These are phyloP conservation scores for Lotmaria passim DNA, from an alignment of 208 protist genomes.

Conservation along the genomic window DNA sequence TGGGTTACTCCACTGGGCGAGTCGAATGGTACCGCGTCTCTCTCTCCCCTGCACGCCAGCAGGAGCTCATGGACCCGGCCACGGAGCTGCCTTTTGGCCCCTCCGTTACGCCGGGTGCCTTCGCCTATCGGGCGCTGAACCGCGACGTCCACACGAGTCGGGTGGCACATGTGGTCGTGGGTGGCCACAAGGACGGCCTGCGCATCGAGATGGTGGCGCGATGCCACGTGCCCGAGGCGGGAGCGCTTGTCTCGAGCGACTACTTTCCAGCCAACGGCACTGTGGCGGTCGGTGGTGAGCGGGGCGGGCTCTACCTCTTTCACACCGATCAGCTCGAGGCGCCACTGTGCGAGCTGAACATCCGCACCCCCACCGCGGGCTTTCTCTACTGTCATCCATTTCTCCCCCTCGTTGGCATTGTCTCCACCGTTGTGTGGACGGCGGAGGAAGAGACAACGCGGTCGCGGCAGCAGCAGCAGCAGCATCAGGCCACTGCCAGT, in stretches of 20 bases:
- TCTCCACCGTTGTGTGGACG: slow-evolving; percentile 45
- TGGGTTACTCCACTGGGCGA: slow-evolving; percentile 65
- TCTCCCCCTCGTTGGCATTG: slow-evolving; percentile 63
- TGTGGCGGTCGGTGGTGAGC: slow-evolving; percentile 64
- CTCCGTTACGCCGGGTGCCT: slow-evolving; percentile 25
- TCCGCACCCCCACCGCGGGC: slow-evolving; percentile 23
- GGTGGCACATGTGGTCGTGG: slow-evolving; percentile 26
- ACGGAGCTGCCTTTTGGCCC: slow-evolving; percentile 29
- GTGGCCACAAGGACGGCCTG: slow-evolving; percentile 48
- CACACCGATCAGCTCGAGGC: slow-evolving; percentile 46
- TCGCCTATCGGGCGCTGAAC: slow-evolving; percentile 35
- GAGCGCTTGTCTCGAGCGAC: slow-evolving; percentile 70
- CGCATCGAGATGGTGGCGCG: slow-evolving; percentile 35
- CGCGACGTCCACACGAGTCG: slow-evolving; percentile 25
- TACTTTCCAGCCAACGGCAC: slow-evolving; percentile 68
- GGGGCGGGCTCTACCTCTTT: slow-evolving; percentile 56
- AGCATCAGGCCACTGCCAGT: not conserved
- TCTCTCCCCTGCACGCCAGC: slow-evolving; percentile 33
- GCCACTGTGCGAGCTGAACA: slow-evolving; percentile 52
- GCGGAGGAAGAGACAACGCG: not conserved
- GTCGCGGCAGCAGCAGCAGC: not conserved
- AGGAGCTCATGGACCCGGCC: slow-evolving; percentile 31
- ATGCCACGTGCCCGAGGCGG: slow-evolving; percentile 46
- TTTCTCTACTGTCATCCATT: slow-evolving; percentile 86
- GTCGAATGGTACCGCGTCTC: slow-evolving; percentile 84